phyloP scores from a whole-genome alignment of 148 eudicot species.

The Spergularia bocconei region DNA sequence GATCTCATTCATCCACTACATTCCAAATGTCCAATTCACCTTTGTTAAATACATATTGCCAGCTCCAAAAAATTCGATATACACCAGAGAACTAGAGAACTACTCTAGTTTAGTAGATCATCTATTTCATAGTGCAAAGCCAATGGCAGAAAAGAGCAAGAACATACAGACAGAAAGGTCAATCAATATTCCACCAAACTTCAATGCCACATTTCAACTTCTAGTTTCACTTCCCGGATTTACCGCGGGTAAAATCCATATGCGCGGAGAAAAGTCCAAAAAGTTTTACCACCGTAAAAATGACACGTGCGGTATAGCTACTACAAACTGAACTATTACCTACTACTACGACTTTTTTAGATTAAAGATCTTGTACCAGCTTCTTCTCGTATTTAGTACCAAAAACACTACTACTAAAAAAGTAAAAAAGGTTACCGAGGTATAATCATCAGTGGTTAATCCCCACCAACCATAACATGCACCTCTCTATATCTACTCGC shows the following conservation, averaged over 20 bases:
- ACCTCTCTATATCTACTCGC: slow-evolving; percentile 8
- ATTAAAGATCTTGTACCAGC: slow-evolving; percentile 18
- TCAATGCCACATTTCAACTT: not conserved
- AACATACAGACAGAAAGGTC: slow-evolving; percentile 9
- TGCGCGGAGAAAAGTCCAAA: not conserved
- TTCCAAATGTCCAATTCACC: too few species aligned
- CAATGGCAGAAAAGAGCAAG: slow-evolving; percentile 1
- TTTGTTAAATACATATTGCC: too few species aligned
- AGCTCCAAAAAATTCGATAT: too few species aligned
- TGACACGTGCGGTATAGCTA: slow-evolving; percentile 10
- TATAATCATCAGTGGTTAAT: slow-evolving; percentile 8
- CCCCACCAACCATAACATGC: slow-evolving; percentile 23
- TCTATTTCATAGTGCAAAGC: not conserved
- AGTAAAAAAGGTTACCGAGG: slow-evolving; percentile 10
- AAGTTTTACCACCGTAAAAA: slow-evolving; percentile 1
- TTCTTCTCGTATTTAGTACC: slow-evolving; percentile 23
- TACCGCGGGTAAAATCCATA: not conserved
- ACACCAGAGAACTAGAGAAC: too few species aligned
- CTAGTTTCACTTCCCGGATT: not conserved
- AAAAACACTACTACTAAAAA: slow-evolving; percentile 13
- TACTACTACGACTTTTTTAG: not conserved
- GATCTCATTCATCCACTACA: too few species aligned
- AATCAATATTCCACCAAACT: slow-evolving; percentile 16
- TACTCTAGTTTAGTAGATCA: not conserved
- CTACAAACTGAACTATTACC: not conserved